Conservation (phyloP, 768 basidiomycete genomes). For the Phaffia australis region DNA sequence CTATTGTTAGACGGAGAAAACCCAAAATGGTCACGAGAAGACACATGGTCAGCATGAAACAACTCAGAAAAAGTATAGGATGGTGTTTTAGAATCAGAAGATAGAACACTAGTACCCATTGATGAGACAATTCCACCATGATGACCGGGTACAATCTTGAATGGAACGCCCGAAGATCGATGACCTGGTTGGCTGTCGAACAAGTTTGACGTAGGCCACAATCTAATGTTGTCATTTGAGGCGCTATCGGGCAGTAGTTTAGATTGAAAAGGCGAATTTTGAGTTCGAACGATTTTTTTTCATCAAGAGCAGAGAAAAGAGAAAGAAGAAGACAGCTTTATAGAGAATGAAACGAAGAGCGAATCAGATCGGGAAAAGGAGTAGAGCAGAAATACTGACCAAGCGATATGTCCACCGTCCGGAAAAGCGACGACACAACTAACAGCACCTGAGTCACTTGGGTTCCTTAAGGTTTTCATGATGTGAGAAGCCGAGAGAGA, state of each 20-base stretch:
- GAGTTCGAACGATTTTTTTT: background rate
- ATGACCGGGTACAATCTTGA: constrained; percentile 92
- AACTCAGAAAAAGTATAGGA: background rate
- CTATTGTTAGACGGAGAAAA: constrained; percentile 40
- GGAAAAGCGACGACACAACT: constrained; percentile 86
- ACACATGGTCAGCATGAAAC: too few species aligned
- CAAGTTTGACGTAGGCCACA: constrained; percentile 83
- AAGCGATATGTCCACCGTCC: constrained; percentile 80
- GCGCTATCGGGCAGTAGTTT: constrained; percentile 47
- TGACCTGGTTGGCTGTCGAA: constrained; percentile 52
- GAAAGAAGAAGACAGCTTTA: background rate
- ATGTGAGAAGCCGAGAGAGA: constrained; percentile 53
- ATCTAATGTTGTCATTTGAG: constrained; percentile 78
- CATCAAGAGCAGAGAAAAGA: background rate
- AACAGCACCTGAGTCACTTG: constrained; percentile 76
- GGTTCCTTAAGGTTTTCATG: constrained; percentile 73
- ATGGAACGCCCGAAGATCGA: constrained; percentile 51
- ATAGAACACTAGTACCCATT: constrained; percentile 56
- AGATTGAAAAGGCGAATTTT: background rate
- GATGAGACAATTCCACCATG: constrained; percentile 88
- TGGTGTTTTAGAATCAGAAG: background rate
- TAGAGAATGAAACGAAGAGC: constrained; percentile 1
- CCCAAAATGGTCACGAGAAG: too few species aligned
- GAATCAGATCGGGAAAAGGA: background rate
- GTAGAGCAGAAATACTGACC: constrained; percentile 46